Percentiles rank a stretch among this genome's conserved stretches.
phyloP scores from a whole-genome alignment of 805 yeast species.

The Metschnikowia similis region DNA sequence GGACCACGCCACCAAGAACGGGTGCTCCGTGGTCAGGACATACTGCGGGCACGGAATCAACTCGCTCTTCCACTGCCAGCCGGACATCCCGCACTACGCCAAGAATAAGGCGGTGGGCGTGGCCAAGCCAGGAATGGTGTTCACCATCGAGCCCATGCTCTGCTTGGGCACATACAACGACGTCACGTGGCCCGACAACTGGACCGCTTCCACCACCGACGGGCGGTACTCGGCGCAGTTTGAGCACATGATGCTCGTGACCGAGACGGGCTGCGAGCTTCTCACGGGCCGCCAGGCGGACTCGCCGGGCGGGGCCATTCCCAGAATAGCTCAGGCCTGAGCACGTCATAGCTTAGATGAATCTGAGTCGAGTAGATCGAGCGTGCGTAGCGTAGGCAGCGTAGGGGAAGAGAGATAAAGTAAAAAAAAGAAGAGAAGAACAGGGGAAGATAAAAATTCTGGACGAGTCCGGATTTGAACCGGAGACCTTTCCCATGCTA shows the following conservation, averaged over 20 bases:
- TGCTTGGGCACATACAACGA: conserved; percentile 80
- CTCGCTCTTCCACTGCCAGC: conserved; percentile 82
- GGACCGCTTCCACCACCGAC: conserved; percentile 92
- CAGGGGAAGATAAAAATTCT: conserved; percentile 21
- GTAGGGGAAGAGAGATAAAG: neutral
- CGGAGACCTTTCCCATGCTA: conserved; percentile 43
- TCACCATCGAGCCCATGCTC: conserved; percentile 97
- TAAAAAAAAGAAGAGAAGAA: neutral
- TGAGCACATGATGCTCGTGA: conserved; percentile 87
- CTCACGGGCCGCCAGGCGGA: conserved; percentile 73
- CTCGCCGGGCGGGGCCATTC: conserved; percentile 86
- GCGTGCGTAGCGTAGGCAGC: neutral
- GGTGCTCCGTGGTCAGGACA: conserved; percentile 82
- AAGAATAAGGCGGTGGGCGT: conserved; percentile 90
- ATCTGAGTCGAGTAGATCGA: no score
- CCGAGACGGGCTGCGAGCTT: conserved; percentile 90
- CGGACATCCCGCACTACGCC: conserved; percentile 91
- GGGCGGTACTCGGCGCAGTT: conserved; percentile 92
- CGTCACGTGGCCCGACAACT: conserved; percentile 91
- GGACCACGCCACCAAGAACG: conserved; percentile 71
- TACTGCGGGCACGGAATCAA: conserved; percentile 95
- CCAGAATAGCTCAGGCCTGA: conserved; percentile 36
- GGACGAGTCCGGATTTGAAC: conserved; percentile 78
- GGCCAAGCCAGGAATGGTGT: conserved; percentile 93
- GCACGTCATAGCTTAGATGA: no score